Percentiles rank a stretch among this genome's conserved stretches.
Evolutionary conservation across 2,329 filamentous ascomycete genomes (phyloP).

Genomic region (Pyricularia sp.): DNA sequence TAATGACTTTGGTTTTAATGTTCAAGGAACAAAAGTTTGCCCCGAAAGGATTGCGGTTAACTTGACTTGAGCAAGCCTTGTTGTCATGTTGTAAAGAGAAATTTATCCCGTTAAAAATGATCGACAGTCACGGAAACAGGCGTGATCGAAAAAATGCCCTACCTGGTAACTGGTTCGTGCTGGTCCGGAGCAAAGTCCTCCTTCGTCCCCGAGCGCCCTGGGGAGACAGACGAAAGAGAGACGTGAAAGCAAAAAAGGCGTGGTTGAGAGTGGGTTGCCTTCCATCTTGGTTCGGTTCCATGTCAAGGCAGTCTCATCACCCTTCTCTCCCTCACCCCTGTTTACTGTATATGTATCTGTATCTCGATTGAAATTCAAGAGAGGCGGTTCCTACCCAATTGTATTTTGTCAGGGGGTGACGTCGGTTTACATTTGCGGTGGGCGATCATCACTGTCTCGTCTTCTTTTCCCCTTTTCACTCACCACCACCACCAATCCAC

Average conservation of each 20-base stretch:
- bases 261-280: neutral
- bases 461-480: too few relatives aligned
- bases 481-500: too few relatives aligned
- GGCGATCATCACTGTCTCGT: too few relatives aligned
- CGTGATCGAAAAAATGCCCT: neutral
- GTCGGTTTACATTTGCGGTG: neutral
- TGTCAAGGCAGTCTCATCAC: neutral
- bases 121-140: neutral
- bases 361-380: too few relatives aligned
- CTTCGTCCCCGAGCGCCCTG: neutral
- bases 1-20: too few relatives aligned
- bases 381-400: too few relatives aligned
- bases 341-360: too few relatives aligned
- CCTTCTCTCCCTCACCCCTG: too few relatives aligned
- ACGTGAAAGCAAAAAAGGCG: too few relatives aligned
- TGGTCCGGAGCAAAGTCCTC: neutral
- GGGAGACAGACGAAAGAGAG: neutral
- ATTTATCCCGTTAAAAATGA: neutral
- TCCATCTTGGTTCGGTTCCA: neutral
- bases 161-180: neutral
- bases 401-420: neutral
- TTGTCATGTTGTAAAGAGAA: neutral
- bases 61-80: neutral
- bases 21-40: too few relatives aligned
- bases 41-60: too few relatives aligned